Evolutionary conservation across 2,329 filamentous ascomycete species (phyloP).

Genomic region (Penicillium oxalicum): DNA sequence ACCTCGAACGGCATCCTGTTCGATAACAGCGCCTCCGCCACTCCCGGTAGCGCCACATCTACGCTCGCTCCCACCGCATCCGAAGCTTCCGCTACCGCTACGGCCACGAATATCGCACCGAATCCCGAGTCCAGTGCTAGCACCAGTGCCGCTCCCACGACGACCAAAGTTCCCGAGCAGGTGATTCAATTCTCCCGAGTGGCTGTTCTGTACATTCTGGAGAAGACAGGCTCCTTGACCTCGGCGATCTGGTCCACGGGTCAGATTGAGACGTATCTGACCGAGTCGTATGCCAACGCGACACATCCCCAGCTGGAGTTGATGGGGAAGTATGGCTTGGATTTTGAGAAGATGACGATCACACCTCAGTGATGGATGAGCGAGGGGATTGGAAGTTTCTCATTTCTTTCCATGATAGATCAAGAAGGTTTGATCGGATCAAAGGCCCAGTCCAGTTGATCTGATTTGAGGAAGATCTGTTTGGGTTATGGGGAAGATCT

Average conservation of each 20-base stretch:
- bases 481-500: no score
- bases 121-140: not conserved
- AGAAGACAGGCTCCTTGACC: constrained; percentile 29
- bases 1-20: constrained; percentile 37
- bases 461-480: no score
- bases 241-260: constrained; percentile 26
- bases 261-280: constrained; percentile 29
- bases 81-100: constrained; percentile 6
- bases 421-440: no score
- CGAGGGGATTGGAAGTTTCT: not conserved
- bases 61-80: constrained; percentile 9
- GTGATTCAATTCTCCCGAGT: constrained; percentile 33
- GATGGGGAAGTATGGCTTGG: constrained; percentile 25
- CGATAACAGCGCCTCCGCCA: constrained; percentile 16
- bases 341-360: constrained; percentile 35
- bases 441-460: no score
- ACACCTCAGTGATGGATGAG: constrained; percentile 6
- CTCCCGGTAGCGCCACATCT: constrained; percentile 7
- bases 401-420: not conserved
- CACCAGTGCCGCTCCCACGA: not conserved
- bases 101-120: constrained; percentile 1
- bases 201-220: constrained; percentile 39
- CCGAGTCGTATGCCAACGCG: constrained; percentile 19
- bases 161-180: constrained; percentile 11
- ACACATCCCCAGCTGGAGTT: constrained; percentile 17